Evolutionary conservation across 176 grass and related monocot genomes (phyloP), one percentile per base, ranked within the genome.

Genomic region (Cenchrus fungigraminus): DNA sequence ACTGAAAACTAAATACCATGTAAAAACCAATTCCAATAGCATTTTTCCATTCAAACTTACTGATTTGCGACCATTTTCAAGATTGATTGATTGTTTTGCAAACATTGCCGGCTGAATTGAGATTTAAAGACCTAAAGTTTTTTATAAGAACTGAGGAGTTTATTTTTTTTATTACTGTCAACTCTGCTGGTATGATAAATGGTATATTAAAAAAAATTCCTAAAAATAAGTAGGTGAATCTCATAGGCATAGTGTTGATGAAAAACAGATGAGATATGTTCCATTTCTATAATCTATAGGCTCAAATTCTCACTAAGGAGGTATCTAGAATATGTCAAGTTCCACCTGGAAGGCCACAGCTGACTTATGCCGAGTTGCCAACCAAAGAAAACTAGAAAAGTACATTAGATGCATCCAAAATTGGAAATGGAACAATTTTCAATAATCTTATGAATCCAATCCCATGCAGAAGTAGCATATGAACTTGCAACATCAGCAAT

Each of bases 21-120:
- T n/a, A 47, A 85, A 68, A 66, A 29, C 62, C 45, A 68, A 29
- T 68, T 44, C 53, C 61, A 76, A 76, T 77, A 82, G 68, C 13
- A 60, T 25, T 1, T 65, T 70, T 57, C 65, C 0, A 45, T 58
- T 44, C 0, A 69, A 68, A 53, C 58, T 14, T 10, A 40, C 0
- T 68, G 11, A 42, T 68, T 55, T 55, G 1, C 29, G 22, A 80
- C 9, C 16, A 53, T 79, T 79, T 52, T 31, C 7, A 34, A 34
- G 16, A 50, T 11, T 80, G 31, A 50, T 11, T 68, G 31, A 15
- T 54, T 42, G 5, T 25, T 68, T 55, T n/a, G n/a, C 22, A 20
- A 66, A 17, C 11, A 29, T 55, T 69, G 31, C 17, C 32, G 3
- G 8, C 46, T 68, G 11, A 44, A 19, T 69, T 69, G 0, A 1